Base-by-base conservation (phyloP, 2,329 filamentous ascomycete genomes). In the Penicillium glabrum region DNA sequence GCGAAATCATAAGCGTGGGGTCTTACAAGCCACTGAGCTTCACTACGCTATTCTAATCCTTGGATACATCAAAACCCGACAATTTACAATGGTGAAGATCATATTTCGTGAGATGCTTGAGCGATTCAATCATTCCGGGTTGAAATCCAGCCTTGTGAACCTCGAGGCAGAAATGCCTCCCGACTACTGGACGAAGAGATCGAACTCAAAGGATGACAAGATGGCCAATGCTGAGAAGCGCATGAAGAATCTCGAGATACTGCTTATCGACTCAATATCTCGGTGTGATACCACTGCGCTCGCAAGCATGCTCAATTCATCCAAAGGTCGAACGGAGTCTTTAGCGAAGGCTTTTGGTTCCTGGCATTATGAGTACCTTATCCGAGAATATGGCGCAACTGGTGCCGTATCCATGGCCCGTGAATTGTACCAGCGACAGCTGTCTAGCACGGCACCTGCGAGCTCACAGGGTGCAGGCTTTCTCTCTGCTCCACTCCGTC, bases 371-470 rank as follows among this genome's bases (percentile, higher is more conserved):
- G 80, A 82, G 53, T 77, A 80, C 54, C 65, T 88, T 48, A 80
- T 88, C 61, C 82, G 81, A 45, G 75, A 84, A 5, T 83, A 86
- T 64, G 80, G 79, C 13, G 69, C 71, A 19, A 71, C 74, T 24
- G 75, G 77, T 31, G 78, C 80, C 11, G 77, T 78, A 53, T 69
- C 76, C 3, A 77, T 79, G 6, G 83, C 84, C 16, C 74, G 82
- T 59, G 75, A 83, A 53, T 74, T 91, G 6, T 80, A 87, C 61
- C 75, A 82, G 29, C 69, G 83, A 48, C 89, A 85, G 64, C 72
- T 64, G 13, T 46, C 62, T 46, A 43, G 43, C 51, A 54, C 55
- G 51, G 59, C 47, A 45, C 19, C 61, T 49, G 24, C 53, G 8
- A 27, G 27, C 35, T 5, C 10, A n/a, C 16, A 60, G 43, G 14